Conservation (phyloP, 441 rosid species). For the Daphne laureola region DNA sequence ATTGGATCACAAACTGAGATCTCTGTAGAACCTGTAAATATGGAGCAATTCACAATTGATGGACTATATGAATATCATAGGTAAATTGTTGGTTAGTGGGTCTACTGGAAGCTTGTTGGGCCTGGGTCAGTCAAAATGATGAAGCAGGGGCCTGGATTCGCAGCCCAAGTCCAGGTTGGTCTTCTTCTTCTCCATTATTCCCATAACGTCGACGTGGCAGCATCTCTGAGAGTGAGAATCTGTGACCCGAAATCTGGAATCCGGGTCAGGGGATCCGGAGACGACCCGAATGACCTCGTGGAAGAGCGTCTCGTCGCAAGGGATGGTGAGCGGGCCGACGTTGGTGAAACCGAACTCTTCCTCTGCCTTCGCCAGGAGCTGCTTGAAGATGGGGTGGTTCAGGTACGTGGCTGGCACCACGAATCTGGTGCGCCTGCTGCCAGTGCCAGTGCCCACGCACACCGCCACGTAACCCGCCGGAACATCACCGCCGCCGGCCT, state of each 20-base stretch:
- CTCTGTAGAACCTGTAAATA: too few species aligned
- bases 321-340: constrained; percentile 69
- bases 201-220: constrained; percentile 24
- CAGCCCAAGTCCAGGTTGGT: constrained; percentile 12
- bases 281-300: constrained; percentile 60
- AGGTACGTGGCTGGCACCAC: constrained; percentile 76
- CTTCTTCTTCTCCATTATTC: constrained; percentile 21
- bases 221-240: constrained; percentile 41
- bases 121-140: constrained; percentile 26
- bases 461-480: constrained; percentile 80
- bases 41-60: too few species aligned
- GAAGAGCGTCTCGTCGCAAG: constrained; percentile 76
- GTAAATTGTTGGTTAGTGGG: too few species aligned
- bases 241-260: constrained; percentile 16
- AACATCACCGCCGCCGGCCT: constrained; percentile 42
- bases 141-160: constrained; percentile 70
- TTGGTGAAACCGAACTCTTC: constrained; percentile 83
- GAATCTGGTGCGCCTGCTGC: constrained; percentile 42
- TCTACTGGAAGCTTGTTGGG: neutral
- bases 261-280: constrained; percentile 26
- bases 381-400: constrained; percentile 69
- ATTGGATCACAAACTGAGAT: too few species aligned
- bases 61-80: too few species aligned
- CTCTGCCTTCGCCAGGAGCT: constrained; percentile 57
- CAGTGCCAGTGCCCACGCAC: too few species aligned